Evolutionary conservation across 2,329 filamentous ascomycete genomes (phyloP), one percentile per base, ranked within the genome.

Genomic region (Cercospora sp.): DNA sequence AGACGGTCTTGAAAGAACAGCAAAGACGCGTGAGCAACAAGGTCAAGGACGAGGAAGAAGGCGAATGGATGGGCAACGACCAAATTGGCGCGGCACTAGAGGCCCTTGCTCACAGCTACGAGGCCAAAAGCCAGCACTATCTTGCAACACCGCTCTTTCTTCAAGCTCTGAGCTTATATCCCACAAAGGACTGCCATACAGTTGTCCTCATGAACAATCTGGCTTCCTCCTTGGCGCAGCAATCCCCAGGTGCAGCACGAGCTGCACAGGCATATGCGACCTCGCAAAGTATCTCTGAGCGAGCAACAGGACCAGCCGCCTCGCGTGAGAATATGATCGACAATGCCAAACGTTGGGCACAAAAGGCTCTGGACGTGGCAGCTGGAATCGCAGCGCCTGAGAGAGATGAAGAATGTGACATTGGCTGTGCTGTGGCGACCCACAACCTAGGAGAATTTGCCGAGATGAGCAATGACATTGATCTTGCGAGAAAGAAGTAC

Each of bases 161-260:
- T 74, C 93, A 96, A 76, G 92, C 94, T 5, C 84, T 97, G 36
- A 86, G 89, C 18, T 80, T 95, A 57, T 90, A 88, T 77, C 85
- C 88, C 3, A 80, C 81, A 1, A 83, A 82, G 26, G 86, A 83
- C 31, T 97, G 94, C 78, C 93, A 97, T 78, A 89, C 90, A 61
- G 90, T 92, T 30, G 85, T 94, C 13, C 83, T 97, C 76, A 96
- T 94, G 91, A 94, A 93, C 82, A 94, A 94, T 78, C 85, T 94
- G 68, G 87, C 91, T 7, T 88, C 87, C 40, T 89, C 88, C 57
- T 88, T 94, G 69, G 90, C 89, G 2, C 91, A 92, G 78, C 90
- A 89, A 79, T 79, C 75, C 3, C 81, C 80, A 28, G 78, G 78
- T 42, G 74, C 77, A 7, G 77, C 73, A 26, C 64, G 72, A 26